Base-by-base conservation (phyloP, 176 grass and related monocot species). In the Triticum timopheevii region DNA sequence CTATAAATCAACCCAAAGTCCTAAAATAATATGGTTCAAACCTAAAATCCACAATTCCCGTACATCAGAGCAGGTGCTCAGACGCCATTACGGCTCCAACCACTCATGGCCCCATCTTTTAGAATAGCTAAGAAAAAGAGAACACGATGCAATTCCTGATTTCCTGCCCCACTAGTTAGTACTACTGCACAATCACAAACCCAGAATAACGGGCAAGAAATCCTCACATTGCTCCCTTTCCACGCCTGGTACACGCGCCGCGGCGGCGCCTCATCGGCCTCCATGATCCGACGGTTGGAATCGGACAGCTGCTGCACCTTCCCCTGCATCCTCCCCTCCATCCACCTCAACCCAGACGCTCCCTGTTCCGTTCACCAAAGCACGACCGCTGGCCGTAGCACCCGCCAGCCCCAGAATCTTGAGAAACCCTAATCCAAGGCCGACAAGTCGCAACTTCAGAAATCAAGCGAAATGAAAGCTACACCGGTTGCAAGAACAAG, bases 191-290 rank as follows among this genome's bases (percentile, higher is more conserved):
- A 90, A 79, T 34, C 19, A 83, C 2, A 73, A 78, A 42, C 52
- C 66, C 66, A 59, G 58, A 64, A 20, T 87, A 61, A 39, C n/a
- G 10, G 33, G 67, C 52, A 63, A 73, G 36, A 79, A 64, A 5
- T 16, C 30, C 79, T 93, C 72, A 95, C 93, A 65, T 95, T 95
- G 84, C 86, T 93, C 70, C 93, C 93, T 82, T 92, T 95, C 93
- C 93, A 95, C 3, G 89, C 50, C 89, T 92, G 93, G 87, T 95
- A 95, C 71, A 90, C 83, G 31, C 88, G 85, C 77, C 79, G 82
- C 0, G 80, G 82, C 31, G 86, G 83, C 64, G 77, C 86, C 45
- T 72, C 86, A 52, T 82, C 87, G 13, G 81, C 75, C 66, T 95
- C 93, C 65, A 91, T 87, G 80, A 95, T 95, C 65, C 86, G 73